Evolutionary conservation across 345 rosid species (phyloP), one percentile per base, ranked within the genome.

Genomic region (Corchorus capsularis): DNA sequence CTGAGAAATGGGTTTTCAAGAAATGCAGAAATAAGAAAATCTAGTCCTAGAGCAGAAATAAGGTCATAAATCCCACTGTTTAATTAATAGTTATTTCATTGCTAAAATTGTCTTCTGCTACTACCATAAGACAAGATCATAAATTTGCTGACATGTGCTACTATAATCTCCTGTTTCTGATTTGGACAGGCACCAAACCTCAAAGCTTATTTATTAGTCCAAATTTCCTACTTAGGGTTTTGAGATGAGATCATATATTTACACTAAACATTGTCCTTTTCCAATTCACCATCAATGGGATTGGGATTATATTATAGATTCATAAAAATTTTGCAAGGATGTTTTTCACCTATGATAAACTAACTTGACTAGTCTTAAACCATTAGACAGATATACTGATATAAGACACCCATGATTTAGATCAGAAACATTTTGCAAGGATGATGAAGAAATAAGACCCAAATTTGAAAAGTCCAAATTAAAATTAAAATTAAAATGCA

Each of bases 81-180:
- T 70, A 5, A 53, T 9, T 70, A 27, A 32, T 54, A 1, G 59
- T 54, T 37, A 34, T 53, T 52, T 71, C n/a, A 2, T 70, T 17
- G 32, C 32, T 35, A 53, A 53, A 49, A 9, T 52, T n/a, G 46
- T 70, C 74, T 69, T 53, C 62, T 52, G 27, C 17, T 35, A n/a
- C 74, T 22, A 37, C 47, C 74, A 70, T 2, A 70, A 70, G 61
- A 53, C 73, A 52, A 53, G 64, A 71, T 71, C 64, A 71, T 37
- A 62, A 62, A 6, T 11, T n/a, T 17, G 22, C 59, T 9, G 62
- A 37, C 12, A 9, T 19, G 8, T 37, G 20, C 52, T 22, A 71
- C 16, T 27, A 27, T 27, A 27, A 27, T 27, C 19, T 0, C 0
- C 17, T 50, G 2, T n/a, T 62, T 62, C 41, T 61, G 64, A 61